Evolutionary conservation across 345 rosid genomes (phyloP).

Genomic region (Populus euphratica): DNA sequence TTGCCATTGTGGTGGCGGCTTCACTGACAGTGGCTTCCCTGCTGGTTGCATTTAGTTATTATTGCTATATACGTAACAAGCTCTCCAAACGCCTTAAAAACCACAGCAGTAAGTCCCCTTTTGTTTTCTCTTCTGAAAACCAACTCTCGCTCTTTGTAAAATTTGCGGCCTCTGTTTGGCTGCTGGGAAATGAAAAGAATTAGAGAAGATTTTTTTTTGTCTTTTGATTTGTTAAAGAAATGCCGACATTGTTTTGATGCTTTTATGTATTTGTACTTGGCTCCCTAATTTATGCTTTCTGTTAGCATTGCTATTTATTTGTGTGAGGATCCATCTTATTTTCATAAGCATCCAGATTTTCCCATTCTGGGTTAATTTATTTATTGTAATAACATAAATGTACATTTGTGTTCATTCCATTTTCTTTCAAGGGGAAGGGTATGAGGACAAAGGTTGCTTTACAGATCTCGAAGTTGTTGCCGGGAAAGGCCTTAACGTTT

Average conservation of each 20-base stretch:
- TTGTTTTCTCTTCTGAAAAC: not conserved
- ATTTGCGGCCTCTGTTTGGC: not conserved
- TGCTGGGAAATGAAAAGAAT: not conserved
- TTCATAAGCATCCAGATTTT: too few species aligned
- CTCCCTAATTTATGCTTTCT: too few species aligned
- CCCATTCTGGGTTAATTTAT: not conserved
- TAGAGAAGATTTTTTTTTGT: too few species aligned
- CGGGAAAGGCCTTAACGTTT: slow-evolving; percentile 62
- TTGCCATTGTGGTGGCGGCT: slow-evolving; percentile 72
- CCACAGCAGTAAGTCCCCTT: slow-evolving; percentile 39
- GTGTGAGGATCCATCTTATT: too few species aligned
- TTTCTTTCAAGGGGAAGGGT: slow-evolving; percentile 43
- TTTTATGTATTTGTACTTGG: too few species aligned
- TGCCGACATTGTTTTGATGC: too few species aligned
- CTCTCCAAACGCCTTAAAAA: slow-evolving; percentile 55
- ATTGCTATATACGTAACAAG: slow-evolving; percentile 85
- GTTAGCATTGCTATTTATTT: too few species aligned
- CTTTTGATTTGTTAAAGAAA: too few species aligned
- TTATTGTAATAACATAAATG: not conserved
- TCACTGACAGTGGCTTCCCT: slow-evolving; percentile 66
- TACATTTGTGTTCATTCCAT: not conserved
- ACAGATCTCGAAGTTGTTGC: slow-evolving; percentile 29
- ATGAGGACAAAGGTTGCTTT: slow-evolving; percentile 45
- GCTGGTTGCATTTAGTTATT: slow-evolving; percentile 82
- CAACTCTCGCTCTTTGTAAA: too few species aligned